Evolutionary conservation across 345 rosid species (phyloP).

Genomic region (Gossypium stocksii): DNA sequence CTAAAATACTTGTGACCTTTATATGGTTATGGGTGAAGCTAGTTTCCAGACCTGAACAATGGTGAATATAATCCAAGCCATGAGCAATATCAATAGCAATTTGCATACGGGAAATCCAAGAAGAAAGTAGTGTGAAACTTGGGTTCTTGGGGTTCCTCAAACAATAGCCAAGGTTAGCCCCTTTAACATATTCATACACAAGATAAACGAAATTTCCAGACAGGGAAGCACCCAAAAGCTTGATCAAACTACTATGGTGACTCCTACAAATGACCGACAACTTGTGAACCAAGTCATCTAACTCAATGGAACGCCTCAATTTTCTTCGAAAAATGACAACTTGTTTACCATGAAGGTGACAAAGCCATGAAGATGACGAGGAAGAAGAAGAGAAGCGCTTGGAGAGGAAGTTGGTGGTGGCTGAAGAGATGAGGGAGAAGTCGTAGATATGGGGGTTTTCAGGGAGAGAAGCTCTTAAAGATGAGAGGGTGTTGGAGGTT

Average conservation of each 20-base stretch:
- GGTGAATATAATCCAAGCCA: slow-evolving; percentile 50
- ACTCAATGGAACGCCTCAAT: slow-evolving; percentile 6
- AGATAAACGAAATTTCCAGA: slow-evolving; percentile 31
- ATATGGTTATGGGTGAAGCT: slow-evolving; percentile 42
- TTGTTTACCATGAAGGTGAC: slow-evolving; percentile 25
- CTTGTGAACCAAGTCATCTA: slow-evolving; percentile 7
- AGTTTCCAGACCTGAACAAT: slow-evolving; percentile 32
- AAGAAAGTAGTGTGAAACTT: slow-evolving; percentile 26
- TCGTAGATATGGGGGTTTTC: slow-evolving; percentile 29
- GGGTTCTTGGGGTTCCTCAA: slow-evolving; percentile 31
- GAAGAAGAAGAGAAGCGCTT: slow-evolving; percentile 35
- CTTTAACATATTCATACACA: slow-evolving; percentile 29
- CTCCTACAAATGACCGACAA: slow-evolving; percentile 31
- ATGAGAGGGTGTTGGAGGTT: slow-evolving; percentile 18
- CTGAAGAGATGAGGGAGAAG: slow-evolving; percentile 25
- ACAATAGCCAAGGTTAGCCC: slow-evolving; percentile 32
- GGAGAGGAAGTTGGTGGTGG: slow-evolving; percentile 30
- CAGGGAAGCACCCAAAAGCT: slow-evolving; percentile 41
- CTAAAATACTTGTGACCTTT: slow-evolving; percentile 43
- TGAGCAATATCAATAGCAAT: slow-evolving; percentile 36
- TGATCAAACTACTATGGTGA: slow-evolving; percentile 38
- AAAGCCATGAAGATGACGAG: slow-evolving; percentile 39
- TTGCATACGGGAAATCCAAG: slow-evolving; percentile 34
- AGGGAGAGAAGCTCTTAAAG: slow-evolving; percentile 26
- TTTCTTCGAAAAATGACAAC: slow-evolving; percentile 27